Base-by-base conservation (phyloP, 331 rosid genomes). In the Quercus lobata region DNA sequence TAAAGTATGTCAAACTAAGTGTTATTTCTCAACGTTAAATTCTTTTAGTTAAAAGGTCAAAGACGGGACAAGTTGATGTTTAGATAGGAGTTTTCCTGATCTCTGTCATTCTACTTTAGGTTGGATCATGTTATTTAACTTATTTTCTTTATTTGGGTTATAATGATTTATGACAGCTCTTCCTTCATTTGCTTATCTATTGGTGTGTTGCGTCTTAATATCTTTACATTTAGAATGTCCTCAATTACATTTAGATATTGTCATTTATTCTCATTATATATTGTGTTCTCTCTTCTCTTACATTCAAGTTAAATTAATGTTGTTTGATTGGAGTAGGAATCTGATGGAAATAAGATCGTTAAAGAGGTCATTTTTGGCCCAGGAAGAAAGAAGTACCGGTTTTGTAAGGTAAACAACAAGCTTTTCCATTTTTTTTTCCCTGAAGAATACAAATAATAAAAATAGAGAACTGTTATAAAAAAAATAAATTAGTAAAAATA, bases 341-440 rank as follows among this genome's bases (percentile, higher is more conserved):
- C 91, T 55, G 93, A 93, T 80, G 97, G 94, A 83, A 84, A 90
- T 79, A 93, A 93, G 87, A 94, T 90, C 27, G 77, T 87, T 52
- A 86, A 78, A 19, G 89, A 90, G 74, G 72, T 87, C 79, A 88
- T 93, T 83, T 86, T 57, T 81, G 84, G 88, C 76, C 94, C 92
- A 6, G 94, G 97, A 84, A 73, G 71, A 58, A 91, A 87, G 86
- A 88, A 90, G 85, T 88, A 88, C 70, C 86, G 90, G 71, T 87
- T 73, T 78, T 91, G 94, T 76, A 93, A 93, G 97, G 97, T 91
- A 81, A 83, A 84, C 25, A 58, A 72, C 74, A 69, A 54, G 37
- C 60, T 41, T 79, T 53, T 76, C 60, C 4, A 34, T 27, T 24
- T 62, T 14, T 14, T 19, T 15, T 25, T 0, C 69, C 29, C 5